Conservation (phyloP, 306 rosid species). For the Prinsepia uniflora region DNA sequence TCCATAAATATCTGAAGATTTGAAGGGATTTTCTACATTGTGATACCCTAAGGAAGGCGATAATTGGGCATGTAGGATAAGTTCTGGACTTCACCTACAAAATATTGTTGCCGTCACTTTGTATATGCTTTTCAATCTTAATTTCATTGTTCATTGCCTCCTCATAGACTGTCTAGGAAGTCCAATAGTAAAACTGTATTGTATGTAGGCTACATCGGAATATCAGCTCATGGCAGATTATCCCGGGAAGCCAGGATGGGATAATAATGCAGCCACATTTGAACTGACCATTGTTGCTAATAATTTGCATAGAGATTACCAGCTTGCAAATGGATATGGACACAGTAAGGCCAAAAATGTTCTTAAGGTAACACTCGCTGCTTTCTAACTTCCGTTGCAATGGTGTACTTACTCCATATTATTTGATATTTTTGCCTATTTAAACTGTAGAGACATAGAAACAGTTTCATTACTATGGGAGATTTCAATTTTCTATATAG, state of each 20-base stretch:
- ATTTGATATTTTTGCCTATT: constrained; percentile 25
- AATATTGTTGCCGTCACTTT: background rate
- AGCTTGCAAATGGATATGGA: constrained; percentile 85
- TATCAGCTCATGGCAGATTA: constrained; percentile 68
- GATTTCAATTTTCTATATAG: constrained; percentile 77
- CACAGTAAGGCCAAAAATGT: constrained; percentile 50
- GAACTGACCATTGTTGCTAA: constrained; percentile 58
- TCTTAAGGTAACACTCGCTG: constrained; percentile 52
- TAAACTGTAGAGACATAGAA: constrained; percentile 79
- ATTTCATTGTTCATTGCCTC: constrained; percentile 4
- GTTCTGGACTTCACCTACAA: background rate
- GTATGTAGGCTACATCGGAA: constrained; percentile 49
- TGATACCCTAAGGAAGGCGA: background rate
- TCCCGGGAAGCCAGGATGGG: constrained; percentile 85
- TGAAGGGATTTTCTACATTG: background rate
- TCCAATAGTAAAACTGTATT: constrained; percentile 19
- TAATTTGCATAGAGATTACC: constrained; percentile 83
- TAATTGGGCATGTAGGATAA: background rate
- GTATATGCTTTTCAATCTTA: background rate
- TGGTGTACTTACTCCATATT: background rate
- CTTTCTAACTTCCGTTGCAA: background rate
- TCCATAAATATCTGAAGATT: background rate
- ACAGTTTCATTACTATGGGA: constrained; percentile 60
- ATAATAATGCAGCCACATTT: constrained; percentile 75
- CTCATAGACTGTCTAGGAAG: constrained; percentile 14